phyloP scores from a whole-genome alignment of 2,329 filamentous ascomycete genomes.

The Fusarium oligoseptatum region DNA sequence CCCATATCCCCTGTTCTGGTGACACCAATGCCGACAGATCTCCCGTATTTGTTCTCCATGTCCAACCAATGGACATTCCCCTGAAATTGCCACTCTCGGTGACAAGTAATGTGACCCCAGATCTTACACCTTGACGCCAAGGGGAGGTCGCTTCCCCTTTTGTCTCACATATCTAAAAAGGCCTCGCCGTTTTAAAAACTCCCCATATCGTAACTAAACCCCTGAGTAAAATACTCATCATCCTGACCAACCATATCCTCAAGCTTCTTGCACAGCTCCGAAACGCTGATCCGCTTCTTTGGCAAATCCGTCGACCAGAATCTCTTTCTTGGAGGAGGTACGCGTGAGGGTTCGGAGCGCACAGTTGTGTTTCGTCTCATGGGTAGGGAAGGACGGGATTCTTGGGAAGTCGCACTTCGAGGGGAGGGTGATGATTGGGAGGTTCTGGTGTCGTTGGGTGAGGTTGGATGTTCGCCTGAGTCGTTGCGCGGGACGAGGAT shows the following conservation, averaged over 20 bases:
- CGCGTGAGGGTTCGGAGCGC: neutral
- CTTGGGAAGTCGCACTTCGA: neutral
- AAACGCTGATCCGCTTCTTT: neutral
- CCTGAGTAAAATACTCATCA: neutral
- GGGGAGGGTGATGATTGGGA: neutral
- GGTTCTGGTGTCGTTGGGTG: neutral
- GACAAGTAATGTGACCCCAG: neutral
- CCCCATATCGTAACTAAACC: neutral
- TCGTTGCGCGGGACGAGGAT: conserved; percentile 2
- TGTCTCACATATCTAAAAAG: neutral
- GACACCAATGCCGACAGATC: neutral
- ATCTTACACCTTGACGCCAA: neutral
- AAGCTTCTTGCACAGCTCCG: neutral
- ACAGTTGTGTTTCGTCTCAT: neutral
- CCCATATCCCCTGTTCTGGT: neutral
- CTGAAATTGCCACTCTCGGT: neutral
- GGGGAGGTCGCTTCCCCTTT: neutral
- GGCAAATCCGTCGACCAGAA: neutral
- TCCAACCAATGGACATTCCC: neutral
- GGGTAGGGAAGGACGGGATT: neutral
- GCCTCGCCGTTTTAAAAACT: neutral
- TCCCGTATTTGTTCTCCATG: neutral
- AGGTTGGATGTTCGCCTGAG: neutral
- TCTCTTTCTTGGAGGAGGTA: neutral
- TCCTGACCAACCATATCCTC: neutral